A percentile compares a stretch with the other conserved stretches of the same genome.
Conservation (phyloP, 495 filamentous ascomycete genomes). For the Tuber microsphaerosporum region DNA sequence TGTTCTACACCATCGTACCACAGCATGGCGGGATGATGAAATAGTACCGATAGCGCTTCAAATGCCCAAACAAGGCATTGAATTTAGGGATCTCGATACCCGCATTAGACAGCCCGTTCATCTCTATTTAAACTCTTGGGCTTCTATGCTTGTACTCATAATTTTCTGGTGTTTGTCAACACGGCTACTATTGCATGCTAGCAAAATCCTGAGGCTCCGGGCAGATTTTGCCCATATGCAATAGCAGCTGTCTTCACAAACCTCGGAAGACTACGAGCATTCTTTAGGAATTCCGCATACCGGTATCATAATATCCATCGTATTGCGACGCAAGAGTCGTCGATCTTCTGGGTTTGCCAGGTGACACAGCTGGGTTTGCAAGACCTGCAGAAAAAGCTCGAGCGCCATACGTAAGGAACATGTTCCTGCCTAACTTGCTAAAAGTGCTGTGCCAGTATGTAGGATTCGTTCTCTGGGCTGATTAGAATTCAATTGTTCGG, state of each 20-base stretch:
- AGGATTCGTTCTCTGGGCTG: neutral
- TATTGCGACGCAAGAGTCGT: neutral
- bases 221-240: no score
- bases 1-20: neutral
- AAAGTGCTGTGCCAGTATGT: neutral
- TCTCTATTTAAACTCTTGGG: slow-evolving; percentile 1
- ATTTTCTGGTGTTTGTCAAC: no score
- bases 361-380: neutral
- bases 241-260: no score
- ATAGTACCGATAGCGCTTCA: neutral
- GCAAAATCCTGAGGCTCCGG: no score
- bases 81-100: neutral
- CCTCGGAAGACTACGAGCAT: neutral
- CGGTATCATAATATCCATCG: neutral
- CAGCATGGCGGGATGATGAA: neutral
- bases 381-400: neutral
- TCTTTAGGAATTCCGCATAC: neutral
- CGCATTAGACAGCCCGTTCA: neutral
- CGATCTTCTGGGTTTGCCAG: neutral
- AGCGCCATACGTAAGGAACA: neutral
- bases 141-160: neutral
- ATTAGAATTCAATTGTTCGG: neutral
- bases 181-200: no score
- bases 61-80: neutral
- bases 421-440: neutral